Evolutionary conservation across 2,329 filamentous ascomycete species (phyloP).

Genomic region (Plenodomus biglobosus): DNA sequence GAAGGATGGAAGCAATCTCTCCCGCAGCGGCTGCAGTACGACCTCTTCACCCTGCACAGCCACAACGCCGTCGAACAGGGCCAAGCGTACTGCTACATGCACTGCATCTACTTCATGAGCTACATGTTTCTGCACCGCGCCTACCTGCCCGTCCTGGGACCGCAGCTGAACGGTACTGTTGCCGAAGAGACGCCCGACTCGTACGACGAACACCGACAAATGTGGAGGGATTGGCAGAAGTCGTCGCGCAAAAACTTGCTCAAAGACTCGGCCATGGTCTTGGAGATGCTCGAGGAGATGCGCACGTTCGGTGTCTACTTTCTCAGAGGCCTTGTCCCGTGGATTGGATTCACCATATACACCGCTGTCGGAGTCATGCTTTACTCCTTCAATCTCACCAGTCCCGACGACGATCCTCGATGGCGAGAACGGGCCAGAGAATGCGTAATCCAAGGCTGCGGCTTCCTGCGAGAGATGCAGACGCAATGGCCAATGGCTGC

Average conservation of each 20-base stretch:
- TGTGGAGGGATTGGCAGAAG: constrained; percentile 44
- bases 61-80: constrained; percentile 48
- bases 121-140: constrained; percentile 47
- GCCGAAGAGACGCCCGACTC: constrained; percentile 37
- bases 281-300: constrained; percentile 48
- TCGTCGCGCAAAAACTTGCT: constrained; percentile 42
- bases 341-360: constrained; percentile 48
- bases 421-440: constrained; percentile 37
- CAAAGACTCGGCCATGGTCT: constrained; percentile 40
- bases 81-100: constrained; percentile 48
- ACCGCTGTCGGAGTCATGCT: constrained; percentile 47
- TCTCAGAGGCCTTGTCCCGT: constrained; percentile 44
- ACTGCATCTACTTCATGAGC: constrained; percentile 47
- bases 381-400: constrained; percentile 45
- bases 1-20: constrained; percentile 42
- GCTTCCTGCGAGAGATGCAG: constrained; percentile 46
- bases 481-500: constrained; percentile 47
- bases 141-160: constrained; percentile 44
- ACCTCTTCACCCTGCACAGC: constrained; percentile 43
- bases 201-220: constrained; percentile 36
- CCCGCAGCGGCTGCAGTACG: constrained; percentile 41
- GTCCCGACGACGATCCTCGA: constrained; percentile 37
- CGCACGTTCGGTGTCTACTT: constrained; percentile 46
- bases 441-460: constrained; percentile 41
- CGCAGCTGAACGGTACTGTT: constrained; percentile 28